phyloP scores from a whole-genome alignment of 1,284 basidiomycete species.

The Thecaphora thlaspeos region DNA sequence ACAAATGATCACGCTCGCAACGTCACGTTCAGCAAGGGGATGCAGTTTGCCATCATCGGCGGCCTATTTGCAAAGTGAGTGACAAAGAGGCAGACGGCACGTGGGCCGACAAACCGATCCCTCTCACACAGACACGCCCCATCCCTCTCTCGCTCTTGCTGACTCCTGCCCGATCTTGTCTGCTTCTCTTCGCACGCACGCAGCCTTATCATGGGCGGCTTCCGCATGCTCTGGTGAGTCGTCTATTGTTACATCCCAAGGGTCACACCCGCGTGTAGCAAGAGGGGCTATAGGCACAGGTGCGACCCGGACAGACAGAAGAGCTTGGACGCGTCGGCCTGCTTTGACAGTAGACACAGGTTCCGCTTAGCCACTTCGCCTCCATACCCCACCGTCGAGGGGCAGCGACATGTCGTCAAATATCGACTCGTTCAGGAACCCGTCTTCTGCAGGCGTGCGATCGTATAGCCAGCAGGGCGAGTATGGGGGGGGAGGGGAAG shows the following conservation, averaged over 20 bases:
- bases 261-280: no score
- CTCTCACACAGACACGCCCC: neutral
- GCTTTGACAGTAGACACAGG: no score
- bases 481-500: no score
- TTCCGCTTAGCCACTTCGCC: no score
- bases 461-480: no score
- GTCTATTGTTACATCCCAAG: no score
- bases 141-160: neutral
- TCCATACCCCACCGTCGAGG: neutral
- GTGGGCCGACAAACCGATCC: no score
- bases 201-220: conserved; percentile 21
- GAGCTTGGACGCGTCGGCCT: no score
- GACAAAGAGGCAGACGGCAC: no score
- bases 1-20: conserved; percentile 7
- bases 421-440: conserved; percentile 25
- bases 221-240: conserved; percentile 35
- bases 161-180: no score
- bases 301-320: no score
- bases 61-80: conserved; percentile 28
- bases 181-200: neutral
- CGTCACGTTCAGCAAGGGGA: conserved; percentile 17
- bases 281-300: no score
- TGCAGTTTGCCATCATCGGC: conserved; percentile 28
- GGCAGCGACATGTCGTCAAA: conserved; percentile 28
- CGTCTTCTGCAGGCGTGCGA: conserved; percentile 3